These are phyloP conservation scores for Microstegium vimineum DNA, from an alignment of 176 grass and related monocot genomes.

Conservation along the genomic window DNA sequence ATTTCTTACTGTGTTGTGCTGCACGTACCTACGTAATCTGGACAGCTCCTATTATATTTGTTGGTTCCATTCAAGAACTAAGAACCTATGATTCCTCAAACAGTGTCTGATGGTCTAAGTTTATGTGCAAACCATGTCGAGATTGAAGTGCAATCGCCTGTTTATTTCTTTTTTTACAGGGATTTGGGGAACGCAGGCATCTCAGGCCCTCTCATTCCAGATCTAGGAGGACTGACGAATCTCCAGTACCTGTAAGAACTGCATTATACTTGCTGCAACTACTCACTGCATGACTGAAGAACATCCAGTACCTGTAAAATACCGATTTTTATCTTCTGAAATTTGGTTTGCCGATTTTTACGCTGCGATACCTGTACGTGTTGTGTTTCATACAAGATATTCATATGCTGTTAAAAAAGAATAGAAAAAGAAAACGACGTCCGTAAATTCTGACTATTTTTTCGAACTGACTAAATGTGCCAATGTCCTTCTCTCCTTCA, in stretches of 20 bases:
- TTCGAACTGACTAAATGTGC: background rate
- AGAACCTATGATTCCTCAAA: background rate
- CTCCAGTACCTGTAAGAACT: slow-evolving; percentile 33
- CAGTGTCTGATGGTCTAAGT: background rate
- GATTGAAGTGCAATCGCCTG: background rate
- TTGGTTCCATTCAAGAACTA: background rate
- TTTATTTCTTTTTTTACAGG: background rate
- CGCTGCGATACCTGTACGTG: slow-evolving; percentile 21
- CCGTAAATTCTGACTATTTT: background rate
- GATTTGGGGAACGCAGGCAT: slow-evolving; percentile 37
- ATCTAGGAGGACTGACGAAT: slow-evolving; percentile 34
- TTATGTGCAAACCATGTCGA: background rate
- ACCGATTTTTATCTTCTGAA: background rate
- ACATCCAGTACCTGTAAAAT: too few relatives aligned
- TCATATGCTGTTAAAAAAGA: too few relatives aligned
- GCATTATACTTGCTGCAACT: background rate
- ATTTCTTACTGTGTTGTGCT: background rate
- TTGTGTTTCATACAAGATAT: background rate
- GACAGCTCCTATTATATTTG: background rate
- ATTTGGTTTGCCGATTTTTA: background rate
- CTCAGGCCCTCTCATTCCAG: slow-evolving; percentile 35
- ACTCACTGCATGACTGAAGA: background rate
- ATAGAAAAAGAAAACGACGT: too few relatives aligned
- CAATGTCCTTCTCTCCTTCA: background rate
- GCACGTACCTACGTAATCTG: background rate